Conservation (phyloP, 176 grass and related monocot species). For the Juncus inflexus region DNA sequence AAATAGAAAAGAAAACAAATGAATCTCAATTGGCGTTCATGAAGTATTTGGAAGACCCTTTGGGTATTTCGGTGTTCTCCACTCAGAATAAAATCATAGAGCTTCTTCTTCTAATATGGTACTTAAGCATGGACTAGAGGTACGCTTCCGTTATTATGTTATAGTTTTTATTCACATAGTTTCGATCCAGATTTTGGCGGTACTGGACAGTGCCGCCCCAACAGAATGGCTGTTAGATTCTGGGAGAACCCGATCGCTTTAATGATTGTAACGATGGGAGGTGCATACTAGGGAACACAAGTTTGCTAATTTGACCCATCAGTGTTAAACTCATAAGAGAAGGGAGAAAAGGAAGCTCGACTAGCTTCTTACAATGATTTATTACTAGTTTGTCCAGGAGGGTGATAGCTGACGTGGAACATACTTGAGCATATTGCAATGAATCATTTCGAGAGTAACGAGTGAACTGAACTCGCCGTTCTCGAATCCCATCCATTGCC, state of each 20-base stretch:
- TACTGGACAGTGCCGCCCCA: too few species aligned
- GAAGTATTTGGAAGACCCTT: too few species aligned
- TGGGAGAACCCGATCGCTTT: background rate
- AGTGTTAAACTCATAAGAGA: slow-evolving; percentile 18
- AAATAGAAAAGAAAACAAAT: too few species aligned
- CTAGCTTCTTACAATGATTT: slow-evolving; percentile 1
- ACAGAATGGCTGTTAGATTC: background rate
- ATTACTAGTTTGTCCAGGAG: slow-evolving; percentile 4
- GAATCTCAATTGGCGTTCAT: too few species aligned
- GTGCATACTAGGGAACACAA: background rate
- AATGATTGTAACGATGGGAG: background rate
- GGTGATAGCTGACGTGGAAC: background rate
- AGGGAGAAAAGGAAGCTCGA: background rate
- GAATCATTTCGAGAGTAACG: background rate
- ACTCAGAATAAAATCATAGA: too few species aligned
- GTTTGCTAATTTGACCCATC: slow-evolving; percentile 1
- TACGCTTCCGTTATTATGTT: too few species aligned
- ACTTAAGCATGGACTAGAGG: too few species aligned
- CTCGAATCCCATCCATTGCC: background rate
- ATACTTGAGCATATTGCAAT: background rate
- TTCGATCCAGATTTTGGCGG: too few species aligned
- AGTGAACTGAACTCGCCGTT: slow-evolving; percentile 1
- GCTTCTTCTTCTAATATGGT: too few species aligned
- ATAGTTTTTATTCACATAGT: too few species aligned
- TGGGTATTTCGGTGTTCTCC: too few species aligned